Evolutionary conservation across 129 eudicot species (phyloP), one percentile per base, ranked within the genome.

Genomic region (Scalesia atractyloides): DNA sequence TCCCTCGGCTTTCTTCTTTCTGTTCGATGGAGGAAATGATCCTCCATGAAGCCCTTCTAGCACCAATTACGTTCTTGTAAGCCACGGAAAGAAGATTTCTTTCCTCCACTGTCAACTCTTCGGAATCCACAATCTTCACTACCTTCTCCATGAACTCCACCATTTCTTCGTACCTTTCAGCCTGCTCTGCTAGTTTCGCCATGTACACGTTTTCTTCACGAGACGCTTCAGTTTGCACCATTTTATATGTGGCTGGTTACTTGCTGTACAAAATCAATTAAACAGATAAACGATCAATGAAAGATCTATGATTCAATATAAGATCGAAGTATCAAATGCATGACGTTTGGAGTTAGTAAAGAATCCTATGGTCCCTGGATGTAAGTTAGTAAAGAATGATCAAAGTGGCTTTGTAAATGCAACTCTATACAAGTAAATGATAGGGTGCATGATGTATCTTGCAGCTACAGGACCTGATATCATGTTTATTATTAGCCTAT

Each of bases 41-140:
- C 85, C 97, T 87, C 95, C 95, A 90, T 1, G 95, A 90, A 48
- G 97, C 95, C 83, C 97, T 87, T 71, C 97, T 79, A 9, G 97
- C 97, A 73, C 91, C 95, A 80, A 87, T 90, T 44, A 90, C 95
- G 67, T 90, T 90, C 87, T 90, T 90, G 86, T 87, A 90, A 51
- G 91, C 96, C 43, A 90, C 94, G 14, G 94, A 90, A 50, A 90
- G 85, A 33, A 90, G 89, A 66, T 90, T 90, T 58, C 97, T 85
- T 83, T 90, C 97, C 82, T 90, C 97, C 64, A 90, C 89, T 4
- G 84, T 26, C 59, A 73, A 62, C 69, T 73, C 77, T 37, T 73
- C 77, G 33, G 76, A 64, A 22, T 72, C 76, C 16, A 24, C 76
- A 26, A 20, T 52, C 69, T 73, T 73, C 10, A 84, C 97, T 59